phyloP scores from a whole-genome alignment of 495 filamentous ascomycete genomes.

The Neurospora pannonica region DNA sequence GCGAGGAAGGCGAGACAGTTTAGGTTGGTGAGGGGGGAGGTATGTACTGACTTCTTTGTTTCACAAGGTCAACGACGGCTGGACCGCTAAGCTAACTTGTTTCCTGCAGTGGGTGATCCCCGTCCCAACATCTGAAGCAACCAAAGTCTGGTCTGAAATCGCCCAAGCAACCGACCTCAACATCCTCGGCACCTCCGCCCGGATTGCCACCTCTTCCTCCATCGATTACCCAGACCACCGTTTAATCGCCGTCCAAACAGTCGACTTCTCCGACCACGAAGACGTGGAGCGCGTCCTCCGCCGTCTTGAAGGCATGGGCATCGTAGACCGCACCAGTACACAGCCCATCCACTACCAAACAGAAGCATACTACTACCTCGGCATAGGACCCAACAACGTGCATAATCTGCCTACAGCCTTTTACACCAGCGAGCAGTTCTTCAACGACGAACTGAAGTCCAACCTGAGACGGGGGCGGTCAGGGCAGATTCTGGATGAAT shows the following conservation, averaged over 20 bases:
- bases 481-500: not conserved
- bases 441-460: not conserved
- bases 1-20: not conserved
- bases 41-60: not conserved
- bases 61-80: not conserved
- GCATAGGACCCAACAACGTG: not conserved
- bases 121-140: not conserved
- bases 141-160: not conserved
- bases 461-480: not conserved
- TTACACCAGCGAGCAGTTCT: not conserved
- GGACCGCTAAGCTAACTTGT: not conserved
- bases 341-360: not conserved
- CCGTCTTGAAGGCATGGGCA: not conserved
- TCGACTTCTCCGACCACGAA: not conserved
- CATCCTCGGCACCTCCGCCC: not conserved
- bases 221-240: not conserved
- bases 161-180: not conserved
- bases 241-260: not conserved
- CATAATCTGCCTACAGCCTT: not conserved
- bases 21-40: not conserved
- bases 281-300: not conserved
- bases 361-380: not conserved
- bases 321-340: not conserved
- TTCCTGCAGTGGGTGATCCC: not conserved
- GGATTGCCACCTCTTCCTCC: not conserved